Base-by-base conservation (phyloP, 306 rosid species). In the Cucurbita ficifolia region DNA sequence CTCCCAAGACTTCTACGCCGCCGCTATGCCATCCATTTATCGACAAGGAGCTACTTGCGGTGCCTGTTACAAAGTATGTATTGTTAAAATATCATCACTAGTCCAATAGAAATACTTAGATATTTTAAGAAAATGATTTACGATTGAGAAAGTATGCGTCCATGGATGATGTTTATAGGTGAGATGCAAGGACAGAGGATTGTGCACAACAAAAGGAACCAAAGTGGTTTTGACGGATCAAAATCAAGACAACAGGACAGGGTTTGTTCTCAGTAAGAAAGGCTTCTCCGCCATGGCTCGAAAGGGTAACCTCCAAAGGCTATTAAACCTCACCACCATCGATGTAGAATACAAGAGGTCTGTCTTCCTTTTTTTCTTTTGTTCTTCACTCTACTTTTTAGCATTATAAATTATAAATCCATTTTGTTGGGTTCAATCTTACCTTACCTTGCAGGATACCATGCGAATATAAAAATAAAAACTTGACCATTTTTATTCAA, bases 41-140 rank as follows among this genome's bases (percentile, higher is more conserved):
- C 81, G 77, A 74, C 57, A 86, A 46, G 98, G 98, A 75, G 91
- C 90, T 13, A 93, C 88, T 12, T 92, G 98, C 75, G 98, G 98
- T 56, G 86, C 96, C 0, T 92, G 98, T 64, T 90, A 84, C 77
- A 91, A 88, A 92, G 98, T 92, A 51, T 6, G 33, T 29, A 29
- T 29, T 1, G 33, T 29, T 29, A 29, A 29, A 29, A 29, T 29
- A 29, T 29, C 33, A 2, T 29, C 33, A 2, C 33, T 29, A 2
- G 3, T 3, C 2, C 33, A 29, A 29, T 1, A 29, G 3, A n/a
- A n/a, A n/a, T n/a, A n/a, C n/a, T n/a, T n/a, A n/a, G n/a, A n/a
- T n/a, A n/a, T n/a, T n/a, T n/a, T n/a, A n/a, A n/a, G n/a, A n/a
- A n/a, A n/a, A n/a, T n/a, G n/a, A n/a, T n/a, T n/a, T n/a, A n/a